Percentiles rank a stretch among this genome's conserved stretches.
Evolutionary conservation across 495 filamentous ascomycete species (phyloP).

Genomic region (Rhypophila decipiens): DNA sequence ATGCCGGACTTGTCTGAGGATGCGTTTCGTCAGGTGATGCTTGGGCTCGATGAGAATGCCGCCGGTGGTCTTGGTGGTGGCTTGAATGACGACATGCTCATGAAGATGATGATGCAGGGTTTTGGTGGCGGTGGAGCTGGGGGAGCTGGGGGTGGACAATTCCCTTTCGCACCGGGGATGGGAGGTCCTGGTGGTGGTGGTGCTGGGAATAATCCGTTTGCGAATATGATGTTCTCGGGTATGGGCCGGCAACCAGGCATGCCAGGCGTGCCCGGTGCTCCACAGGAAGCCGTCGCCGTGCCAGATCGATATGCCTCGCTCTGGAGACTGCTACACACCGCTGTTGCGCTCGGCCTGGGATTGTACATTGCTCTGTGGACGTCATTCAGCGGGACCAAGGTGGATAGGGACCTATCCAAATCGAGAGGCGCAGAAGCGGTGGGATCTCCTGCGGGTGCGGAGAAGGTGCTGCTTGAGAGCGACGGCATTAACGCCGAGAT

Average conservation of each 20-base stretch:
- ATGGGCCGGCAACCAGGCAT: constrained; percentile 17
- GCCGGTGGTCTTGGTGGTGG: neutral
- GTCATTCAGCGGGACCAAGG: constrained; percentile 55
- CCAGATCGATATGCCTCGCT: constrained; percentile 46
- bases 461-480: constrained; percentile 7
- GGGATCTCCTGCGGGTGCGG: constrained; percentile 6
- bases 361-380: constrained; percentile 62
- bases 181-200: neutral
- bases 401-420: constrained; percentile 28
- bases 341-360: constrained; percentile 65
- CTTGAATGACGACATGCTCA: constrained; percentile 22
- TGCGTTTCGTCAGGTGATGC: constrained; percentile 42
- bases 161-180: too few species aligned
- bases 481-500: constrained; percentile 10
- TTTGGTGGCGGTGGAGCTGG: constrained; percentile 15
- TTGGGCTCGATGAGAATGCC: constrained; percentile 24
- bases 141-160: constrained; percentile 6
- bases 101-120: constrained; percentile 29
- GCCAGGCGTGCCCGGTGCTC: constrained; percentile 22
- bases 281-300: constrained; percentile 20
- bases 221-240: too few species aligned
- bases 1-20: constrained; percentile 24
- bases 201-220: too few species aligned
- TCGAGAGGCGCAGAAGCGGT: neutral
- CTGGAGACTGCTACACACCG: constrained; percentile 71